Evolutionary conservation across 2,329 filamentous ascomycete genomes (phyloP).

Genomic region (Ceratocystis colombiana): DNA sequence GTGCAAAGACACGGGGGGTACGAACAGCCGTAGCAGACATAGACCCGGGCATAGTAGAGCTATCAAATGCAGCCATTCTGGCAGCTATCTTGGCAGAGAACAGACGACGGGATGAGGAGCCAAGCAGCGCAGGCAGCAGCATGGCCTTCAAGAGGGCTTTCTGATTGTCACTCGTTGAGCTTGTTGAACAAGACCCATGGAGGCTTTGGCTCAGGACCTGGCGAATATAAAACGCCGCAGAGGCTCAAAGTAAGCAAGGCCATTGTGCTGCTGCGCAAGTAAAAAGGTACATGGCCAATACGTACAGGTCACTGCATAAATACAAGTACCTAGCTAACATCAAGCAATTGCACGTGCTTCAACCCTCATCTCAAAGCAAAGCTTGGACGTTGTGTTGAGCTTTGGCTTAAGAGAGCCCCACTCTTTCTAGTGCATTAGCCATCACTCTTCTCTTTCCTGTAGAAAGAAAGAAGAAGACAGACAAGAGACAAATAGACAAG

Average conservation of each 20-base stretch:
- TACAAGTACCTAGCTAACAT: neutral
- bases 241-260: neutral
- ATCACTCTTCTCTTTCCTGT: no score
- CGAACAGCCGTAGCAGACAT: neutral
- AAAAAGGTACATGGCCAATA: neutral
- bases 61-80: neutral
- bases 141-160: constrained; percentile 9
- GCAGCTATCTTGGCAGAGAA: constrained; percentile 18
- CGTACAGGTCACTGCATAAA: neutral
- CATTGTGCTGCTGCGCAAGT: neutral
- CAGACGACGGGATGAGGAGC: constrained; percentile 5
- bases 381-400: neutral
- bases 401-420: neutral
- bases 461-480: neutral
- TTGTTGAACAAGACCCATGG: no score
- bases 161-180: neutral
- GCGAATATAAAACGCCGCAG: no score
- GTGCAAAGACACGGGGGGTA: constrained; percentile 39
- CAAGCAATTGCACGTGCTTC: neutral
- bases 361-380: neutral
- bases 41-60: neutral
- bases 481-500: neutral
- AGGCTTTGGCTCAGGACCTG: no score
- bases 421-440: neutral
- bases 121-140: neutral